phyloP scores from a whole-genome alignment of 768 basidiomycete genomes.

The Russula dissimulans region DNA sequence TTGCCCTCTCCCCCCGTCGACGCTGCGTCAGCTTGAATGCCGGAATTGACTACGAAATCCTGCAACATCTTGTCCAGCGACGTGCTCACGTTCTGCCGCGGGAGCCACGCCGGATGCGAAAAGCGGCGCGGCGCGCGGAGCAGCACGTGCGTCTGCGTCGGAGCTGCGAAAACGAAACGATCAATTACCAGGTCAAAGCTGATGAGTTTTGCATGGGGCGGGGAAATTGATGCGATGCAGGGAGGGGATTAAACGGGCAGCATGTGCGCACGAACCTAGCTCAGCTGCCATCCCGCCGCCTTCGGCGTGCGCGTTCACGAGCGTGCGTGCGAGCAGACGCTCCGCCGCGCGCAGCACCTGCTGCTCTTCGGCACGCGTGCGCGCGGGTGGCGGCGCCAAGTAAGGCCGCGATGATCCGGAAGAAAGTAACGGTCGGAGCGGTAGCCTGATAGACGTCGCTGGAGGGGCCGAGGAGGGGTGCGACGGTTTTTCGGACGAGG shows the following conservation, averaged over 20 bases:
- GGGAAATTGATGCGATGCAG: too few relatives aligned
- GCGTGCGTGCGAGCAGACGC: conserved; percentile 36
- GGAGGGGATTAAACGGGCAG: background rate
- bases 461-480: conserved; percentile 3
- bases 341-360: conserved; percentile 29
- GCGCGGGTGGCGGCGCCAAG: background rate
- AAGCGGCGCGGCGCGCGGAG: conserved; percentile 41
- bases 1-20: conserved; percentile 25
- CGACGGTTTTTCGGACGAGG: conserved; percentile 9
- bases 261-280: conserved; percentile 26
- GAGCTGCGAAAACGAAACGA: conserved; percentile 24
- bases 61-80: conserved; percentile 31
- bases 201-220: too few relatives aligned
- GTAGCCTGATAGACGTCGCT: conserved; percentile 9
- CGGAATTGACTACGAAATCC: conserved; percentile 28
- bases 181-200: too few relatives aligned
- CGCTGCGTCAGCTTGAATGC: conserved; percentile 6
- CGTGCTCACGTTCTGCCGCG: conserved; percentile 34
- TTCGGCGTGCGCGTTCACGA: conserved; percentile 37
- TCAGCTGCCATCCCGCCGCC: conserved; percentile 35
- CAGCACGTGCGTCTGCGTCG: conserved; percentile 40
- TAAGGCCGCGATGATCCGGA: conserved; percentile 10
- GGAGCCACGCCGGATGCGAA: conserved; percentile 38
- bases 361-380: conserved; percentile 29
- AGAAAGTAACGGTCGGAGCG: conserved; percentile 12